phyloP scores from a whole-genome alignment of 1,284 basidiomycete species.

The Cutaneotrichosporon mucoides region DNA sequence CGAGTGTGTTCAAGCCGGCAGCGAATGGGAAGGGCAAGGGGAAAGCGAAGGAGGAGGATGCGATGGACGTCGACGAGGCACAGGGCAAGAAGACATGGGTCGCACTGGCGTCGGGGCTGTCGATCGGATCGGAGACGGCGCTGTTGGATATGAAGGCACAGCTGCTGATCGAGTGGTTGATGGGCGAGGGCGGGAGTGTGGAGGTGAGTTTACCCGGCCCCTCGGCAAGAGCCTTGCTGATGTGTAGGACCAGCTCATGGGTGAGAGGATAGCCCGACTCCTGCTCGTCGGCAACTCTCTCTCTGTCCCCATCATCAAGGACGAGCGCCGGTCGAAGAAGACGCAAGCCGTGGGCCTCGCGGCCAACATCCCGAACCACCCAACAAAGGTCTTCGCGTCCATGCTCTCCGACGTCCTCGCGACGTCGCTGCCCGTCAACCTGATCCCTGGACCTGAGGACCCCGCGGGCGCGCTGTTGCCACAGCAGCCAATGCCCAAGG shows the following conservation, averaged over 20 bases:
- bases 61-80: conserved; percentile 26
- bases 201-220: conserved; percentile 49
- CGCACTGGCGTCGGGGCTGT: conserved; percentile 80
- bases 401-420: conserved; percentile 67
- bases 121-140: conserved; percentile 55
- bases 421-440: conserved; percentile 68
- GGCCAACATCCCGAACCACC: conserved; percentile 64
- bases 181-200: conserved; percentile 71
- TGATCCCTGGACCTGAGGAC: conserved; percentile 80
- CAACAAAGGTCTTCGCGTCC: conserved; percentile 64
- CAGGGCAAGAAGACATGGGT: conserved; percentile 62
- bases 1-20: conserved; percentile 55
- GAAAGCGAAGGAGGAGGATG: conserved; percentile 20
- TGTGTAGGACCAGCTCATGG: conserved; percentile 58
- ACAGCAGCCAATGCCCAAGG: conserved; percentile 86
- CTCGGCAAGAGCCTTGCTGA: not conserved
- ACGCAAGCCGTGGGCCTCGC: conserved; percentile 8
- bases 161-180: conserved; percentile 79
- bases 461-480: conserved; percentile 85
- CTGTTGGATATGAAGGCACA: conserved; percentile 68
- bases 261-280: conserved; percentile 70
- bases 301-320: conserved; percentile 54
- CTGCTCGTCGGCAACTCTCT: conserved; percentile 85
- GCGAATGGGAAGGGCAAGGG: conserved; percentile 47
- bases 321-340: conserved; percentile 48